Conservation (phyloP, 169 alveolate species). For the Cystoisospora suis region DNA sequence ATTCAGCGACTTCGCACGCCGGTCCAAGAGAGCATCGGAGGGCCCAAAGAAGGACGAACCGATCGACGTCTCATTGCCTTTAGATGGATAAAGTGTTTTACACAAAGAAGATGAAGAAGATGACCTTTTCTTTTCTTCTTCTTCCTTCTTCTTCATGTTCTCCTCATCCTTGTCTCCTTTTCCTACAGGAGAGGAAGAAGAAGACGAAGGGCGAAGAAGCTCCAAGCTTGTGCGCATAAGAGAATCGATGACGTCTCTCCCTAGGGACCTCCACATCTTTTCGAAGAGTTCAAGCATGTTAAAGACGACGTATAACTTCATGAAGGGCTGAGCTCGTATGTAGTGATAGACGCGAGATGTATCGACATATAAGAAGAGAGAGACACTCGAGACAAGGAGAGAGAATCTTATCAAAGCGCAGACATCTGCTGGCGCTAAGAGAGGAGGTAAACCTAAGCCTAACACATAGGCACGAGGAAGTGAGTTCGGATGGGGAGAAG, state of each 20-base stretch:
- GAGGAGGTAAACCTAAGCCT: neutral
- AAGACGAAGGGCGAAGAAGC: neutral
- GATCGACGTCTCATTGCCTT: too few relatives aligned
- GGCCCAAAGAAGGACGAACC: too few relatives aligned
- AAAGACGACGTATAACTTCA: constrained; percentile 87
- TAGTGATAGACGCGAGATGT: constrained; percentile 87
- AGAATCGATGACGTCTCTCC: constrained; percentile 84
- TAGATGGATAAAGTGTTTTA: too few relatives aligned
- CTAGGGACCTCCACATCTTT: constrained; percentile 84
- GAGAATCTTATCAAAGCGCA: constrained; percentile 75
- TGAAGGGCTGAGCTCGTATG: constrained; percentile 86
- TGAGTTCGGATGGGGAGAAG: too few relatives aligned
- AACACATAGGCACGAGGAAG: too few relatives aligned
- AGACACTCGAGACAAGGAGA: constrained; percentile 75
- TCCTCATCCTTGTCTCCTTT: neutral
- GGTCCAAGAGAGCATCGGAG: too few relatives aligned
- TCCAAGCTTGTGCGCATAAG: constrained; percentile 74
- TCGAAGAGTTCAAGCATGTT: constrained; percentile 91
- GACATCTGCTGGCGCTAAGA: constrained; percentile 32
- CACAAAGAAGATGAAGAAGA: too few relatives aligned
- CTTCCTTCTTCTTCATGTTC: neutral
- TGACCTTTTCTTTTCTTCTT: too few relatives aligned
- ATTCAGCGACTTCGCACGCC: neutral
- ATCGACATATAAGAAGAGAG: constrained; percentile 81
- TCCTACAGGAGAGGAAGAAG: neutral